Percentiles rank a stretch among this genome's conserved stretches.
These are phyloP conservation scores for Colletotrichum spinosum DNA, from an alignment of 2,329 filamentous ascomycete species.

Conservation along the genomic window DNA sequence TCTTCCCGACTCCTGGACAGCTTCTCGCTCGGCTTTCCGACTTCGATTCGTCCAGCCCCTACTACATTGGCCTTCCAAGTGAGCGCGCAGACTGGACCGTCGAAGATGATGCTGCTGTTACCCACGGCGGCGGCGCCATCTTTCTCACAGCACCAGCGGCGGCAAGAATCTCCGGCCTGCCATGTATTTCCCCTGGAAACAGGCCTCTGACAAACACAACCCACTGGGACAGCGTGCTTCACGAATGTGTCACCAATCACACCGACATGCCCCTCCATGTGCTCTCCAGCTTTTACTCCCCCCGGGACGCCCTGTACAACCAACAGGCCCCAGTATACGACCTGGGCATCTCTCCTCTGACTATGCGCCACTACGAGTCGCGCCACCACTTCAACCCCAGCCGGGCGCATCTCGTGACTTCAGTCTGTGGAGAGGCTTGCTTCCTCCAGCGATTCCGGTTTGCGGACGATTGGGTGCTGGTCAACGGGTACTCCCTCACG, in stretches of 20 bases:
- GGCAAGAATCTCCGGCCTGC: conserved; percentile 47
- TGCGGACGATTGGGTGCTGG: conserved; percentile 59
- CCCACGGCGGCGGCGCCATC: conserved; percentile 58
- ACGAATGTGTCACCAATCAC: conserved; percentile 52
- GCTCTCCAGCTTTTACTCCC: conserved; percentile 56
- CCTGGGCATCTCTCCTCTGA: conserved; percentile 53
- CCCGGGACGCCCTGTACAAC: conserved; percentile 47
- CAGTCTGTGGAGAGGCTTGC: conserved; percentile 57
- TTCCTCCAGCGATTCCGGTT: conserved; percentile 61
- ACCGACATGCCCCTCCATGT: conserved; percentile 53
- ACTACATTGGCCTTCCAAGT: conserved; percentile 58
- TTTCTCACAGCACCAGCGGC: conserved; percentile 53
- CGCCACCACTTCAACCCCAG: conserved; percentile 54
- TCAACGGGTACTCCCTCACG: conserved; percentile 59
- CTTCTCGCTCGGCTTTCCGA: conserved; percentile 52
- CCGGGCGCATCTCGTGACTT: conserved; percentile 54
- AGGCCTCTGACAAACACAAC: conserved; percentile 39
- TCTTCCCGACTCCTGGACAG: conserved; percentile 55
- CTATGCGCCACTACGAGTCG: conserved; percentile 53
- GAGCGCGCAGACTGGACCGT: conserved; percentile 56
- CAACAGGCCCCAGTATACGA: conserved; percentile 49
- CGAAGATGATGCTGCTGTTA: conserved; percentile 50
- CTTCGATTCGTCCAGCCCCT: conserved; percentile 44
- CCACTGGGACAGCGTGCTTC: conserved; percentile 56
- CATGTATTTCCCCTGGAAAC: conserved; percentile 45